Base-by-base conservation (phyloP, 768 basidiomycete genomes). In the Mrakia gelida region DNA sequence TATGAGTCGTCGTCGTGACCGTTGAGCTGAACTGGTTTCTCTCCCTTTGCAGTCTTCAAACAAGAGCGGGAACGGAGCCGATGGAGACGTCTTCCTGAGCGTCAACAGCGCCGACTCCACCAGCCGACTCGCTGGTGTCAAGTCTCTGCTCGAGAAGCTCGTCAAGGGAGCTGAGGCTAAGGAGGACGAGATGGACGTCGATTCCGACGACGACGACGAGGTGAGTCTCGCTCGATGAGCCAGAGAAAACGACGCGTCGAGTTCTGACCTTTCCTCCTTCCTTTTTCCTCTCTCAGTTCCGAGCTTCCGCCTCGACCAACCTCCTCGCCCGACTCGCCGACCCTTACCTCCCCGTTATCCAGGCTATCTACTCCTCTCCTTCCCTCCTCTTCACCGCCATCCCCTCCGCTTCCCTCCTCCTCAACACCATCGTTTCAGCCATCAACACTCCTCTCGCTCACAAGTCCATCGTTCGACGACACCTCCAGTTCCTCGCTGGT, bases 261-360 rank as follows among this genome's bases (percentile, higher is more conserved):
- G 15, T 16, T 52, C 49, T 52, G 28, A 59, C 16, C 41, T 41
- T 2, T 21, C 26, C 32, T 26, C 16, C 13, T 30, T 71, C 23
- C 18, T 49, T 52, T 16, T 16, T 2, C 18, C 18, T 21, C 18
- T 52, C 30, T 15, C 43, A 78, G 65, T 59, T 73, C n/a, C 34
- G 68, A 18, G 68, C 77, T 10, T 82, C 90, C 3, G 84, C 91
- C 28, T 86, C 86, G n/a, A 87, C 88, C 2, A 90, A 91, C 0
- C 85, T 98, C 7, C 82, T 91, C 43, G 88, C 90, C 21, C 89
- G 92, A 2, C 84, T 93, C 5, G 87, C 90, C 71, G 94, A 96
- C 80, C 86, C 87, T 10, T 87, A 89, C 41, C 78, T 85, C 1
- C 81, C 84, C 2, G 91, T 97, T 38, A 83, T 95, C 18, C 87